Conservation (phyloP, 202 grass and related monocot species). For the Schoenoplectus triqueter region DNA sequence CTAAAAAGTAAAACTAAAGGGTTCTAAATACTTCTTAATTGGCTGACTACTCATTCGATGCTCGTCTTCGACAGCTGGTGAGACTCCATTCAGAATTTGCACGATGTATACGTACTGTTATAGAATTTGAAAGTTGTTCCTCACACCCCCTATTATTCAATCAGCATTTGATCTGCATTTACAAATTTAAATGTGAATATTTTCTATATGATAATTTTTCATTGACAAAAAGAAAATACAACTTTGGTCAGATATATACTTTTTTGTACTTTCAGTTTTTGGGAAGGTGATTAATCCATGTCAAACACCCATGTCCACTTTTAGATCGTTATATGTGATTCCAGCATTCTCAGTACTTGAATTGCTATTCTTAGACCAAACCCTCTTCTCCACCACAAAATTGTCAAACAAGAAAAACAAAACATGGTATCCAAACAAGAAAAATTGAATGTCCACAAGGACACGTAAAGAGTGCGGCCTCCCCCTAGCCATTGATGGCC, state of each 20-base stretch:
- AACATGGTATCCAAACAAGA: constrained; percentile 46
- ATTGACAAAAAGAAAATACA: neutral
- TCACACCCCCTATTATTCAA: too few species aligned
- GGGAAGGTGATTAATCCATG: neutral
- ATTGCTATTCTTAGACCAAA: constrained; percentile 56
- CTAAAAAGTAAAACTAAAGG: neutral
- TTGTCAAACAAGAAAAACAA: constrained; percentile 43
- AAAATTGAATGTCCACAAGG: constrained; percentile 49
- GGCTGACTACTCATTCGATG: too few species aligned
- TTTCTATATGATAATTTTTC: neutral
- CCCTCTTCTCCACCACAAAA: constrained; percentile 34
- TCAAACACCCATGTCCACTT: constrained; percentile 20
- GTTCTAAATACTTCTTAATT: neutral
- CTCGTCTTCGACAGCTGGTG: too few species aligned
- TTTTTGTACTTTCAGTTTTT: constrained; percentile 14
- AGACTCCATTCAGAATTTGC: too few species aligned
- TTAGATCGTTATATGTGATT: constrained; percentile 21
- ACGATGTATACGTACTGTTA: too few species aligned
- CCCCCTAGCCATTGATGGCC: constrained; percentile 52
- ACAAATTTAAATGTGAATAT: neutral
- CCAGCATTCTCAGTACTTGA: constrained; percentile 47
- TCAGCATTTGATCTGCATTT: neutral
- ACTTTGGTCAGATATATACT: neutral
- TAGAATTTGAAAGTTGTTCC: too few species aligned
- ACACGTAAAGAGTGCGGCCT: constrained; percentile 49